A percentile compares a stretch with the other conserved stretches of the same genome.
These are phyloP conservation scores for Acer campestre DNA, from an alignment of 345 rosid species.

Conservation along the genomic window DNA sequence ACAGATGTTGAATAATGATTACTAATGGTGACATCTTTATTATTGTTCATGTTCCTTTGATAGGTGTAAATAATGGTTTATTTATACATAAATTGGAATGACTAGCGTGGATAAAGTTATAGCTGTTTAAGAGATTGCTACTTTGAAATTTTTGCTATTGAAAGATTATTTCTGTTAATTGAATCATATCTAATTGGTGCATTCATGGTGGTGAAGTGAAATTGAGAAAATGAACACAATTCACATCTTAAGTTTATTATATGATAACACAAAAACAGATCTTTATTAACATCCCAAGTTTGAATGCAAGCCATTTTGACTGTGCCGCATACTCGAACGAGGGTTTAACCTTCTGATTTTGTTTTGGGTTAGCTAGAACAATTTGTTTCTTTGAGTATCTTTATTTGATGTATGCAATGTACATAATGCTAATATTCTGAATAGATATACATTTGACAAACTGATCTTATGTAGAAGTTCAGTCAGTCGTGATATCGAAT, in stretches of 20 bases:
- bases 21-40: conserved; percentile 34
- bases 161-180: conserved; percentile 3
- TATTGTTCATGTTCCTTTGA: conserved; percentile 22
- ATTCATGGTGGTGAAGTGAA: background rate
- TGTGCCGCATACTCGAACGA: background rate
- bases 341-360: background rate
- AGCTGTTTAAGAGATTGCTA: conserved; percentile 12
- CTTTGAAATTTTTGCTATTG: background rate
- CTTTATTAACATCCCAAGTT: background rate
- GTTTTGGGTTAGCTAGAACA: background rate
- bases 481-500: background rate
- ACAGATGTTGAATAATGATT: conserved; percentile 47
- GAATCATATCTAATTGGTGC: background rate
- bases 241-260: background rate
- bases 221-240: background rate
- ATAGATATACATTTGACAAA: background rate
- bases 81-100: conserved; percentile 31
- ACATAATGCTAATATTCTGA: background rate
- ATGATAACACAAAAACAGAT: background rate
- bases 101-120: conserved; percentile 36
- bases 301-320: background rate
- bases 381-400: background rate
- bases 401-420: background rate
- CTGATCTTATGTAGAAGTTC: background rate
- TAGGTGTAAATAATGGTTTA: conserved; percentile 42